Base-by-base conservation (phyloP, 2,329 filamentous ascomycete species). In the Fusarium sp. region DNA sequence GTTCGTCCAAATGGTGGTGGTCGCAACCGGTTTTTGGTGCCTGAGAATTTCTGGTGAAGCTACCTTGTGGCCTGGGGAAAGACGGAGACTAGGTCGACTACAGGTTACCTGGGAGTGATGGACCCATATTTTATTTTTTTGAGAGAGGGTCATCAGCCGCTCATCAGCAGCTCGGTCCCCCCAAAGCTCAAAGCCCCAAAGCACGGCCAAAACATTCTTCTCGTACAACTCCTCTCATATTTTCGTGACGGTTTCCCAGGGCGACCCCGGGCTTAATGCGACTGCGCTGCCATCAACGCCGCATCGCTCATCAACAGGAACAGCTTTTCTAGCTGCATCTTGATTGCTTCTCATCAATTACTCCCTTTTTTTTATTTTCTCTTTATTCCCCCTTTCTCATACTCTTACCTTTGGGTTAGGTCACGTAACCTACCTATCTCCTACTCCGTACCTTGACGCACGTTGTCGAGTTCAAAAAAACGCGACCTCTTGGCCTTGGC, bases 211-310 rank as follows among this genome's bases (percentile, higher is more conserved):
- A 73, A 72, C 72, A 69, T 61, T 56, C 53, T 67, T 67, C 51
- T 68, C 56, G 64, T 68, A 48, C 63, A 65, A 68, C 70, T 65
- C 65, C 56, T 66, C 64, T 62, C 67, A 61, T 68, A 66, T 73
- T 73, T 73, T 73, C 63, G 65, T 74, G 62, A 67, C 68, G 52
- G 71, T 73, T 70, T 71, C 71, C 71, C 51, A 73, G 71, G 71
- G 71, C 71, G 71, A 73, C 71, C 70, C 60, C 38, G 63, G 71
- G 67, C 63, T 62, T 45, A 62, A 73, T 74, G 71, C 71, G 71
- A 73, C 62, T 65, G 66, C 71, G 68, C 71, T 73, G 54, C 64
- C 71, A 73, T 70, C 71, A 65, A 57, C 56, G 68, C 59, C 67
- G 66, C 71, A 70, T 70, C 59, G 68, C 63, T 62, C 46, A 62